Evolutionary conservation across 306 rosid genomes (phyloP), one percentile per base, ranked within the genome.

Genomic region (Ceratonia siliqua): DNA sequence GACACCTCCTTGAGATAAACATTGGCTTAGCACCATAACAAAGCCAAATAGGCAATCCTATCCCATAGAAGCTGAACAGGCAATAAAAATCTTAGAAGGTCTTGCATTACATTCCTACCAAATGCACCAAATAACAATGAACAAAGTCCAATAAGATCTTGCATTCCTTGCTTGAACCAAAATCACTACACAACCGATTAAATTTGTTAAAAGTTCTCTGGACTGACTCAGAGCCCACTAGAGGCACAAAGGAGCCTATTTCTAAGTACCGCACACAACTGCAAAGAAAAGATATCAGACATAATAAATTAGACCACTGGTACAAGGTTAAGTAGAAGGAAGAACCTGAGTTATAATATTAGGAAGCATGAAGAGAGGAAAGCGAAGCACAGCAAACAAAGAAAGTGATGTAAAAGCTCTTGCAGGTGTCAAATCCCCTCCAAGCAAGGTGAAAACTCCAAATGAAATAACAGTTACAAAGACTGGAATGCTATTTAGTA

Each of bases 301-400:
- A 38, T 33, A 18, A 39, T 28, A 33, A 39, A 56, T 43, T 14
- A n/a, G 20, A 59, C 10, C 32, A 53, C 35, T 13, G 8, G 9
- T n/a, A 45, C 22, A 27, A 43, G 52, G 17, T 5, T n/a, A 61
- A 66, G 70, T 41, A 58, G 70, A 28, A 22, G 38, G 38, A 67
- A 50, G 70, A 80, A 94, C 98, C 98, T 91, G 98, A 56, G 97
- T 94, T 77, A 94, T 94, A 36, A 87, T 90, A 83, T 94, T 91
- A 33, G 98, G 98, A 82, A 94, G 98, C 96, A 94, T 86, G 87
- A 90, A 94, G 48, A 94, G 94, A 63, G 98, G 98, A 85, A 91
- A 94, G 43, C 97, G 97, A 62, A 94, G 93, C 85, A 94, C 98
- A 42, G 97, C 79, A 85, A 91, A 94, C 81, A 94, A 88, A 72